Evolutionary conservation across 768 basidiomycete species (phyloP), one percentile per base, ranked within the genome.

Genomic region (Heimioporus sp.): DNA sequence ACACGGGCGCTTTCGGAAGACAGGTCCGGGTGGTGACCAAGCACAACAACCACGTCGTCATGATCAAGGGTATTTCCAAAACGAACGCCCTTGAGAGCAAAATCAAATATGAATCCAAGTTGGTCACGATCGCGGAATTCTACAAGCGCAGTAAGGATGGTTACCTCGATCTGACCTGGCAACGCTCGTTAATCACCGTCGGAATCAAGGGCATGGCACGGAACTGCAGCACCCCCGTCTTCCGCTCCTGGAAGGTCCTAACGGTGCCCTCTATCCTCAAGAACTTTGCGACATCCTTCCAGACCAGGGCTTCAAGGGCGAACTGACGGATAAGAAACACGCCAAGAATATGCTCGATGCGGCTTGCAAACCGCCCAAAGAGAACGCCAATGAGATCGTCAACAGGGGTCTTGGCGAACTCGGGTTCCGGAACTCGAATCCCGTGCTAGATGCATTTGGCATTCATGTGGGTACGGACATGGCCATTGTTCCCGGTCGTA

Each of bases 21-120:
- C 80, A 85, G 12, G 76, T 92, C 3, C 74, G 89, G 28, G 73
- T 92, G 58, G 79, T 80, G 2, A 78, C 70, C 2, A 83, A 82
- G 64, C 74, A 89, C 10, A 79, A 80, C 12, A 83, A 87, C 49
- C 80, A 67, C 61, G 86, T 87, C 63, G 81, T 84, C 0, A 77
- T 90, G 62, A 86, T 92, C 61, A 81, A 81, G 61, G 65, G 70
- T 3, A 55, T 86, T 2, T 72, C 77, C 11, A 67, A 72, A 16
- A 17, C 52, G 30, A 75, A 53, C 6, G 67, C 80, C 2, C 62
- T 52, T 12, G 61, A 73, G 46, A 15, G 83, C 62, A 65, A 63
- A 3, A 63, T 87, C 3, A 71, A 76, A 8, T 69, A 72, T 20
- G 11, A 72, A 32, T 58, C 65, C 21, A 69, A 67, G 4, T 61